phyloP scores from a whole-genome alignment of 148 eudicot species.

The Camellia lanceoleosa region DNA sequence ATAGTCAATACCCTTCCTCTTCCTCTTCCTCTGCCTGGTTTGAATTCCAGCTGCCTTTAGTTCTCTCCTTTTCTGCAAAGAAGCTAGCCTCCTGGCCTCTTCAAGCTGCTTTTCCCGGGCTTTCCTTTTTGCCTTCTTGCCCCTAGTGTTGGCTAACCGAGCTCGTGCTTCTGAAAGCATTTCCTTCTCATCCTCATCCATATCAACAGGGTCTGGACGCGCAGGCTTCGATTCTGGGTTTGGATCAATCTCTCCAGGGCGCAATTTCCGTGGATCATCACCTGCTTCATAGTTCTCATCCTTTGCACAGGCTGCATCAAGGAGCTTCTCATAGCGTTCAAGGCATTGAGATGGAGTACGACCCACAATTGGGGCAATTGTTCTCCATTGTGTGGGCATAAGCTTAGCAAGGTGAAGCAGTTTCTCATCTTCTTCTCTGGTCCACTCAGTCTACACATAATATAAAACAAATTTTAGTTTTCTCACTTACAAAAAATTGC shows the following conservation, averaged over 20 bases:
- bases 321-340: conserved; percentile 90
- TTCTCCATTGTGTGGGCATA: conserved; percentile 99
- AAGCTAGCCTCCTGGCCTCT: conserved; percentile 97
- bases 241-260: conserved; percentile 95
- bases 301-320: conserved; percentile 87
- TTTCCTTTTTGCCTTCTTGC: conserved; percentile 91
- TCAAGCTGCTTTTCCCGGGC: conserved; percentile 97
- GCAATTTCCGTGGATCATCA: conserved; percentile 87
- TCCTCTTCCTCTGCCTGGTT: conserved; percentile 70
- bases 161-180: conserved; percentile 98
- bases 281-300: conserved; percentile 88
- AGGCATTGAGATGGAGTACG: conserved; percentile 98
- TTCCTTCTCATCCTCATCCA: conserved; percentile 99
- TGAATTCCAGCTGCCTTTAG: conserved; percentile 97
- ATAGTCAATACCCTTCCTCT: conserved; percentile 86
- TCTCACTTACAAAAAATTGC: not conserved
- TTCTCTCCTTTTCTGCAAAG: conserved; percentile 90
- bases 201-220: conserved; percentile 95
- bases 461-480: conserved; percentile 15
- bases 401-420: conserved; percentile 92
- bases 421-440: conserved; percentile 94
- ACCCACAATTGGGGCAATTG: conserved; percentile 90
- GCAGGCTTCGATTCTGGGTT: conserved; percentile 96
- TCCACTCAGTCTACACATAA: conserved; percentile 84
- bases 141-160: conserved; percentile 84